Conservation (phyloP, 2,329 filamentous ascomycete species). For the Pseudogymnoascus sp. region DNA sequence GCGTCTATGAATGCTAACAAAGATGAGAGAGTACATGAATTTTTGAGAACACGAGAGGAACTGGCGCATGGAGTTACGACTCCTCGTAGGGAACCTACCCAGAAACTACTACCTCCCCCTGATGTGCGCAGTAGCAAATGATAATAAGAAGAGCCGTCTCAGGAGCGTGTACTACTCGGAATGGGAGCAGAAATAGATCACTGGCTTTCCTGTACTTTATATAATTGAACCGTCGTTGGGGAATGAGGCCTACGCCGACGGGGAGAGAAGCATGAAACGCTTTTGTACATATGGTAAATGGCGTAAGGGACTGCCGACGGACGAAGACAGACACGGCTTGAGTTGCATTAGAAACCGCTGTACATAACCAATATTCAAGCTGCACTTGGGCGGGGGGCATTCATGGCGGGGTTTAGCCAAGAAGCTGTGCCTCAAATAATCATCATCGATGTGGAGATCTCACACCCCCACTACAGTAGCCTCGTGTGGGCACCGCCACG, state of each 20-base stretch:
- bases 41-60: constrained; percentile 62
- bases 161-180: neutral
- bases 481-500: neutral
- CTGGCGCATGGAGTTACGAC: neutral
- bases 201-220: neutral
- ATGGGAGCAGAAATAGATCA: neutral
- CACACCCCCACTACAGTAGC: constrained; percentile 5
- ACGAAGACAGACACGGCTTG: neutral
- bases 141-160: neutral
- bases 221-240: neutral
- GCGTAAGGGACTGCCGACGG: neutral
- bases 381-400: neutral
- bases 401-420: neutral
- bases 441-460: constrained; percentile 8
- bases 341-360: neutral
- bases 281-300: neutral
- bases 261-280: neutral
- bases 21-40: constrained; percentile 65
- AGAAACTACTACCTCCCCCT: constrained; percentile 7
- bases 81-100: neutral
- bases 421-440: constrained; percentile 2
- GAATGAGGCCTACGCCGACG: too few relatives aligned
- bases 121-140: neutral
- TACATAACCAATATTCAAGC: neutral
- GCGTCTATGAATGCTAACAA: constrained; percentile 43